Base-by-base conservation (phyloP, 1,139 yeast species). In the Kodamaea fungicola region DNA sequence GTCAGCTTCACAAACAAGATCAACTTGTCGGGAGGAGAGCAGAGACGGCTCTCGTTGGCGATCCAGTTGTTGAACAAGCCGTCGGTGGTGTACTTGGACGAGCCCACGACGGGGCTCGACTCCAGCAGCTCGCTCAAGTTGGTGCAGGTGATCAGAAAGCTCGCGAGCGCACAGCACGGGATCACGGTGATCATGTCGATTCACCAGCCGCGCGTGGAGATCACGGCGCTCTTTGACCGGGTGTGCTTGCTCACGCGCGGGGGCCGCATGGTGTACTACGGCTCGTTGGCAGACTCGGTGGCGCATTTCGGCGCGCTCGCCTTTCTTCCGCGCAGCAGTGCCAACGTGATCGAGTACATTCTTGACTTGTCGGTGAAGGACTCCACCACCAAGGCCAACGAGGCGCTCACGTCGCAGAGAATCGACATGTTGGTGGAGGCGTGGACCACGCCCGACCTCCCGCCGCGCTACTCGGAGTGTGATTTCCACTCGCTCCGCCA, bases 81-180 rank as follows among this genome's bases (percentile, higher is more conserved):
- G 0, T 79, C 90, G 0, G 63, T 87, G 2, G 60, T 88, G 44
- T 86, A 87, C 50, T 62, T 88, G 32, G 96, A 88, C 55, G 96
- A 88, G 51, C 95, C 96, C 2, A 88, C 96, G 0, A 86, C 96
- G 0, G 96, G 96, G 0, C 63, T 88, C 25, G 96, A 88, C 55
- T 83, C 95, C 2, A 78, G 80, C 38, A 80, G 89, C 8, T 89
- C 95, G 0, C 76, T 71, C 46, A 65, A 80, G 42, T 64, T 87
- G 33, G 75, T 86, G n/a, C 67, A 73, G 39, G 77, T 86, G 0
- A 67, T 88, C 42, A 76, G 77, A 45, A 72, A 75, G 44, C 61
- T 72, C 24, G 71, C 77, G 12, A 60, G 67, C 3, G 62, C 69
- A 0, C 73, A 70, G 38, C 59, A 57, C 35, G 92, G 94, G 0